These are phyloP conservation scores for Geosmithia morbida DNA, from an alignment of 2,329 filamentous ascomycete species.

Conservation along the genomic window DNA sequence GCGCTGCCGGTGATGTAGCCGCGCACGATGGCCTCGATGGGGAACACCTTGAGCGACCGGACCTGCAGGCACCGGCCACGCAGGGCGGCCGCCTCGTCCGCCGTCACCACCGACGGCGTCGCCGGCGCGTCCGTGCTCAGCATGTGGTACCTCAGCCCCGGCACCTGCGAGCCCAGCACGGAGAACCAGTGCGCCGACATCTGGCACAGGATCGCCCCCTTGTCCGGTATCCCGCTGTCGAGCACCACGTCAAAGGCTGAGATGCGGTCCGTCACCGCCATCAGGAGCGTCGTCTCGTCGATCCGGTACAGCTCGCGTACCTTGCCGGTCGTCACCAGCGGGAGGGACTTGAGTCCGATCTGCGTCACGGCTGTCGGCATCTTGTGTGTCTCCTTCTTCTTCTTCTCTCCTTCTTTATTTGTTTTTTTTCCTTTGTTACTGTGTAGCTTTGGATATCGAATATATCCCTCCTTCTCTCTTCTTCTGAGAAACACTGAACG, in stretches of 20 bases:
- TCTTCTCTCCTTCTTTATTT: no score
- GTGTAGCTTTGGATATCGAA: no score
- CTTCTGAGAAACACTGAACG: no score
- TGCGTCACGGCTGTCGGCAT: slow-evolving; percentile 9
- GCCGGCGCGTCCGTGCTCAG: slow-evolving; percentile 27
- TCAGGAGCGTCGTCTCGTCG: slow-evolving; percentile 54
- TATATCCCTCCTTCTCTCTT: no score
- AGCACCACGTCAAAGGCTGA: slow-evolving; percentile 92
- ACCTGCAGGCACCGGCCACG: slow-evolving; percentile 65
- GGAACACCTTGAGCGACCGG: slow-evolving; percentile 57
- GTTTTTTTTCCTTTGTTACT: no score
- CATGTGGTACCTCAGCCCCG: slow-evolving; percentile 37
- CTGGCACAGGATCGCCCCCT: slow-evolving; percentile 35
- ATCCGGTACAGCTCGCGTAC: slow-evolving; percentile 71
- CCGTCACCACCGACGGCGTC: slow-evolving; percentile 13
- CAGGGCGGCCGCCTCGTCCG: slow-evolving; percentile 33
- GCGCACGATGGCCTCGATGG: slow-evolving; percentile 42
- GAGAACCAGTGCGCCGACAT: slow-evolving; percentile 38
- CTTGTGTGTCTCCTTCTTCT: no score
- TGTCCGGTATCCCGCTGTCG: slow-evolving; percentile 47
- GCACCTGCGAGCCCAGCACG: slow-evolving; percentile 27
- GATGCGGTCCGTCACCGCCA: slow-evolving; percentile 79
- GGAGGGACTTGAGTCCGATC: slow-evolving; percentile 16
- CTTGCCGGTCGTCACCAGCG: slow-evolving; percentile 38
- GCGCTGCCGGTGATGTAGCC: slow-evolving; percentile 81